phyloP scores from a whole-genome alignment of 1,139 yeast genomes.

The Sugiyamaella castrensis region DNA sequence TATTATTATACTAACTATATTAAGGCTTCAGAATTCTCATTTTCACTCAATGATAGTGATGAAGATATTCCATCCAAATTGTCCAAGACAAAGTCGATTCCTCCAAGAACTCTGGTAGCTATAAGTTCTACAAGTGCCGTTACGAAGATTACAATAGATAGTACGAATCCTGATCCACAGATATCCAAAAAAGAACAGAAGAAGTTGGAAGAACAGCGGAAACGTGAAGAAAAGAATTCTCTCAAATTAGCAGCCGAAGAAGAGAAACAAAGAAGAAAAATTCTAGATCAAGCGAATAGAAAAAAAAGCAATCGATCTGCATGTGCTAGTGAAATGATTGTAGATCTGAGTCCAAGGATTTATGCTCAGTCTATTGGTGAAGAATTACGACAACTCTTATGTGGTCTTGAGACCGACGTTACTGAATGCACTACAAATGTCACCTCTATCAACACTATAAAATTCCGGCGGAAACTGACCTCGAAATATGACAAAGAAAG shows the following conservation, averaged over 20 bases:
- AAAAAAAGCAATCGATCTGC: slow-evolving; percentile 9
- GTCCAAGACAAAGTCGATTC: not conserved
- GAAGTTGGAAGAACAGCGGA: slow-evolving; percentile 5
- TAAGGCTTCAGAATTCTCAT: slow-evolving; percentile 2
- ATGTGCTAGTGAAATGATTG: slow-evolving; percentile 22
- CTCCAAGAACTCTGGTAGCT: not conserved
- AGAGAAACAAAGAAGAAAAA: slow-evolving; percentile 5
- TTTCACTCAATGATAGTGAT: slow-evolving; percentile 7
- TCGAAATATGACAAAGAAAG: slow-evolving; percentile 20
- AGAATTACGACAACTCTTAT: not conserved
- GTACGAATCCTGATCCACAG: not conserved
- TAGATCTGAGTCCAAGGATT: slow-evolving; percentile 16
- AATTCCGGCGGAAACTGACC: slow-evolving; percentile 22
- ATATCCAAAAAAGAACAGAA: not conserved
- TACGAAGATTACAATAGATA: not conserved
- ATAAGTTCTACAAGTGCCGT: not conserved
- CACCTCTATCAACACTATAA: slow-evolving; percentile 1
- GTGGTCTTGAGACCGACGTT: not conserved
- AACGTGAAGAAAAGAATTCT: slow-evolving; percentile 1
- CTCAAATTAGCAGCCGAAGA: slow-evolving; percentile 1
- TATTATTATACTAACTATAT: not conserved
- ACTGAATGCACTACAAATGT: no score
- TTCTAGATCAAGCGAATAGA: slow-evolving; percentile 8
- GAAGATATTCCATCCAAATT: not conserved
- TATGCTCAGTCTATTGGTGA: not conserved